A percentile compares a stretch with the other conserved stretches of the same genome.
Conservation (phyloP, 257 asterid genomes). For the Agastache rugosa region DNA sequence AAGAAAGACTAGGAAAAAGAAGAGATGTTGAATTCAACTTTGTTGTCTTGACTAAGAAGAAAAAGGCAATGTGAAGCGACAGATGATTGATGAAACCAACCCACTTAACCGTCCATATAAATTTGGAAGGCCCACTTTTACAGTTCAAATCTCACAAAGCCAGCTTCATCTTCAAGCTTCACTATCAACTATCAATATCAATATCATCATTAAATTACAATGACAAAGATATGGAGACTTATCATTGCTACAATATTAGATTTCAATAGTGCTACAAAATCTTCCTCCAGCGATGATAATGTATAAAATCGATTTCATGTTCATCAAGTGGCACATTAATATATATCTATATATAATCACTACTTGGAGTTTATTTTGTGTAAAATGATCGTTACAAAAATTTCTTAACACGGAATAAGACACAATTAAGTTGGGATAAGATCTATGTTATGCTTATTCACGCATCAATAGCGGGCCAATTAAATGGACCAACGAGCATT, state of each 20-base stretch:
- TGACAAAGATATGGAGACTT: background rate
- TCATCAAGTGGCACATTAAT: no score
- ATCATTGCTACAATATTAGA: background rate
- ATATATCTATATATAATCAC: no score
- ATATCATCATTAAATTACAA: background rate
- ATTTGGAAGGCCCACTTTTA: slow-evolving; percentile 23
- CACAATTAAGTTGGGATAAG: no score
- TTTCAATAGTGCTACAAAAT: background rate
- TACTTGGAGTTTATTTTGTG: no score
- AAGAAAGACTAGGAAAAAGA: no score
- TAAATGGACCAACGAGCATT: no score
- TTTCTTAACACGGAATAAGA: no score
- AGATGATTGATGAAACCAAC: slow-evolving; percentile 39
- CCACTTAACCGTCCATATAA: slow-evolving; percentile 55
- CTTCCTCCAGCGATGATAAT: background rate
- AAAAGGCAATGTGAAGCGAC: background rate
- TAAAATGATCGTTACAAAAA: no score
- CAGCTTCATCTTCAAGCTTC: background rate
- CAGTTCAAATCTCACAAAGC: slow-evolving; percentile 24
- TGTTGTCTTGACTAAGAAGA: slow-evolving; percentile 19
- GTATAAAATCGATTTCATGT: no score
- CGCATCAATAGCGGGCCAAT: no score
- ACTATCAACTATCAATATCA: background rate
- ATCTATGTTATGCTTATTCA: no score
- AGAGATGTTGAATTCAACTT: slow-evolving; percentile 3